Evolutionary conservation across 306 rosid species (phyloP).

Genomic region (Parietaria judaica): DNA sequence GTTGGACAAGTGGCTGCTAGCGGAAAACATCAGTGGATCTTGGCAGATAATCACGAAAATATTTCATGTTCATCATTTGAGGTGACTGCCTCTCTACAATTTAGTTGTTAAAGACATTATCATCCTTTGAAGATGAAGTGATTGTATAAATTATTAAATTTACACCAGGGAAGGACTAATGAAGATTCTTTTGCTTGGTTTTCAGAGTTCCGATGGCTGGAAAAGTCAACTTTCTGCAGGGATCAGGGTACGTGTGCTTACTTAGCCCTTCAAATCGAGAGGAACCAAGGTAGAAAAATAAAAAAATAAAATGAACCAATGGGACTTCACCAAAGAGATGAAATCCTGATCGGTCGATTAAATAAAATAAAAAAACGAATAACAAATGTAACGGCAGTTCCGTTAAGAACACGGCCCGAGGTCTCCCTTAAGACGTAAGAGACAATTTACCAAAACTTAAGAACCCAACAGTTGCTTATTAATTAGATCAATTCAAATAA

Average conservation of each 20-base stretch:
- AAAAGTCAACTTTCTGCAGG: conserved; percentile 83
- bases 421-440: no score
- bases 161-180: not conserved
- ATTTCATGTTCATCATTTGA: conserved; percentile 51
- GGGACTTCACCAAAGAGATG: no score
- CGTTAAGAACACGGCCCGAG: no score
- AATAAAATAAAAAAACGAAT: no score
- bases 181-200: conserved; percentile 20
- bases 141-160: no score
- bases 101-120: not conserved
- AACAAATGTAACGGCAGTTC: no score
- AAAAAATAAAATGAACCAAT: no score
- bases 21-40: conserved; percentile 86
- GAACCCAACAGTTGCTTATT: not conserved
- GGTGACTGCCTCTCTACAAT: conserved; percentile 37
- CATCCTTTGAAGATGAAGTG: not conserved
- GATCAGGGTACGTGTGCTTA: conserved; percentile 51
- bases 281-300: no score
- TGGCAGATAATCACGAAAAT: conserved; percentile 49
- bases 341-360: no score
- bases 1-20: conserved; percentile 92
- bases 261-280: not conserved
- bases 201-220: conserved; percentile 75
- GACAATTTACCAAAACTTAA: no score
- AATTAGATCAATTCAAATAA: no score